Evolutionary conservation across 805 yeast genomes (phyloP).

Genomic region (Candida taoyuanica): DNA sequence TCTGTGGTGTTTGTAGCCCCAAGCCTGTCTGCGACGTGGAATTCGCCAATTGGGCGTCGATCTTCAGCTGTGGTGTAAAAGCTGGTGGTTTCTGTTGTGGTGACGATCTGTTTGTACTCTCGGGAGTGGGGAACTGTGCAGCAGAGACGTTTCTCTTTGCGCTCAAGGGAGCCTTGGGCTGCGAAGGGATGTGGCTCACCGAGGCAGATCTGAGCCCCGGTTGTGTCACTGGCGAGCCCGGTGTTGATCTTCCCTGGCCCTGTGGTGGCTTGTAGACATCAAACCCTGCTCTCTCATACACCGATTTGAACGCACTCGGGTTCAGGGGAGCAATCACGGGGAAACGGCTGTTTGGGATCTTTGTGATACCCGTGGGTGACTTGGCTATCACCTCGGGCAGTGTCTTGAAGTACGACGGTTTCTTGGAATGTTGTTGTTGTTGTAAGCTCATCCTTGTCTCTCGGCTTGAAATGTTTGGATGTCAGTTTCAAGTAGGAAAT

Average conservation of each 20-base stretch:
- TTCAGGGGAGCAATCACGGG: constrained; percentile 66
- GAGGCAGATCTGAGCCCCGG: constrained; percentile 15
- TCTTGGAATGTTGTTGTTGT: constrained; percentile 4
- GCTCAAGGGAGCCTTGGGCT: neutral
- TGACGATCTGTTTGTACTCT: neutral
- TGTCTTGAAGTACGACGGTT: constrained; percentile 25
- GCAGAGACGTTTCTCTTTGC: constrained; percentile 21
- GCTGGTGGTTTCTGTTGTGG: neutral
- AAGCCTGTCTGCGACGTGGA: neutral
- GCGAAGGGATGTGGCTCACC: constrained; percentile 8
- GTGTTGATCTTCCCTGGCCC: constrained; percentile 2
- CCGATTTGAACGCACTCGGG: constrained; percentile 49
- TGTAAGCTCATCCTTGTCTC: neutral
- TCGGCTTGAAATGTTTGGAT: neutral
- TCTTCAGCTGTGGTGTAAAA: constrained; percentile 6
- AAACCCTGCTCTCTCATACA: constrained; percentile 79
- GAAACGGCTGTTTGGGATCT: constrained; percentile 43
- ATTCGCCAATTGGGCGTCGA: constrained; percentile 18
- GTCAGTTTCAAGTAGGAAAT: no score
- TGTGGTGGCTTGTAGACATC: constrained; percentile 42
- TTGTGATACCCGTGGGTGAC: constrained; percentile 24
- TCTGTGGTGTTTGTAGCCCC: neutral
- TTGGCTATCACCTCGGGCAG: constrained; percentile 24
- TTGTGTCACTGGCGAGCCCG: constrained; percentile 1
- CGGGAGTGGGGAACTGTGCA: neutral